A percentile compares a stretch with the other conserved stretches of the same genome.
phyloP scores from a whole-genome alignment of 2,329 filamentous ascomycete species.

The Penicillium italicum region DNA sequence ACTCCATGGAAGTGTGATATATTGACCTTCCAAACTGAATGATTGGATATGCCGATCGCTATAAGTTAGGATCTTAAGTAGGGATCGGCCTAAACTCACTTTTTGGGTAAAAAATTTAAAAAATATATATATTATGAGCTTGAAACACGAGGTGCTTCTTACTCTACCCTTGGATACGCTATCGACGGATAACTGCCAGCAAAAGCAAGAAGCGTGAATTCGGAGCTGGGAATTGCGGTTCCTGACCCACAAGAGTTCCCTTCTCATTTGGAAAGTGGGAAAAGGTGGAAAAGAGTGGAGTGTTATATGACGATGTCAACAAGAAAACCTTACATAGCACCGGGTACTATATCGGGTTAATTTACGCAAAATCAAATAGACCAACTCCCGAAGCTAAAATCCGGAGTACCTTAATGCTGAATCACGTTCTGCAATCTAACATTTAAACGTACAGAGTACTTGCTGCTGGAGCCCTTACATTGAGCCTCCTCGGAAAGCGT shows the following conservation, averaged over 20 bases:
- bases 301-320: slow-evolving; percentile 7
- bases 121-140: background rate
- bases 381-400: background rate
- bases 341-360: background rate
- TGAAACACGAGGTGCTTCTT: slow-evolving; percentile 7
- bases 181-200: slow-evolving; percentile 10
- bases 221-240: slow-evolving; percentile 15
- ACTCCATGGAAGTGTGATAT: background rate
- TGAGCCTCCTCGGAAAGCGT: background rate
- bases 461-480: background rate
- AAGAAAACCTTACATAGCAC: background rate
- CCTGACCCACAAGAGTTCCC: slow-evolving; percentile 11
- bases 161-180: slow-evolving; percentile 4
- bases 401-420: background rate
- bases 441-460: background rate
- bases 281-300: background rate
- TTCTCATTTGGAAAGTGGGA: slow-evolving; percentile 21
- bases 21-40: slow-evolving; percentile 12
- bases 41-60: slow-evolving; percentile 14
- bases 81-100: slow-evolving; percentile 2
- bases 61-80: background rate
- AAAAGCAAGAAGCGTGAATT: slow-evolving; percentile 3
- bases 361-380: background rate
- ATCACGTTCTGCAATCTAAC: background rate
- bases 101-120: background rate